Evolutionary conservation across 2,329 filamentous ascomycete species (phyloP).

Genomic region (Curvularia hawaiiensis): DNA sequence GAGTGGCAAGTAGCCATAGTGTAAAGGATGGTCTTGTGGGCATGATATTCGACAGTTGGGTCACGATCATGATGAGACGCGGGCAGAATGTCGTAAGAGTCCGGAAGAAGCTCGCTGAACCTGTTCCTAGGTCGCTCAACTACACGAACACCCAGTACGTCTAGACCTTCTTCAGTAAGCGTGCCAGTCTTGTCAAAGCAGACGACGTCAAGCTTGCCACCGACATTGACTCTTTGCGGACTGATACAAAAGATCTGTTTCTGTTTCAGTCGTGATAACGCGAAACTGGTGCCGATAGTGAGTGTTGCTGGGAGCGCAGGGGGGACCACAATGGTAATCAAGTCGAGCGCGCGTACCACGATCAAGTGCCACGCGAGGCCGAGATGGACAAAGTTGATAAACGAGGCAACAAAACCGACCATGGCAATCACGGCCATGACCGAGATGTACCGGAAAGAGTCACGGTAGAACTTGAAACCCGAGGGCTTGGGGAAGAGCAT

Average conservation of each 20-base stretch:
- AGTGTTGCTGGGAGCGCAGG: constrained; percentile 92
- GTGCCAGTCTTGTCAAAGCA: constrained; percentile 99
- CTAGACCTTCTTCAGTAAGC: constrained; percentile 91
- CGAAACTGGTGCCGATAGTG: constrained; percentile 96
- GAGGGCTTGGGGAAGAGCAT: constrained; percentile 99
- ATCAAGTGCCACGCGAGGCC: constrained; percentile 87
- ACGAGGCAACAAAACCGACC: constrained; percentile 86
- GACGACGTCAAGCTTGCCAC: constrained; percentile 92
- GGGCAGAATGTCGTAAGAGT: constrained; percentile 65
- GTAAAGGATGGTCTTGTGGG: constrained; percentile 76
- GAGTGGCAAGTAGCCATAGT: constrained; percentile 99
- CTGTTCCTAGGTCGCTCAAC: constrained; percentile 67
- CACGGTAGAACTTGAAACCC: constrained; percentile 97
- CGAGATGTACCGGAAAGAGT: constrained; percentile 96
- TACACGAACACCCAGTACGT: constrained; percentile 86
- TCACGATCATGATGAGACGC: constrained; percentile 61
- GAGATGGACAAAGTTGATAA: constrained; percentile 90
- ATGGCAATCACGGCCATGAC: constrained; percentile 90
- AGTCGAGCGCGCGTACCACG: constrained; percentile 85
- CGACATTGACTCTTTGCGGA: constrained; percentile 94
- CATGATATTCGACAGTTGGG: constrained; percentile 63
- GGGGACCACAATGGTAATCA: constrained; percentile 97
- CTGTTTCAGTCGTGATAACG: constrained; percentile 80
- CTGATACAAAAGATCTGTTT: constrained; percentile 98
- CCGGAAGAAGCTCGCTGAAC: constrained; percentile 78